Percentiles rank a stretch among this genome's conserved stretches.
phyloP scores from a whole-genome alignment of 768 basidiomycete genomes.

The Russula ochroleuca region DNA sequence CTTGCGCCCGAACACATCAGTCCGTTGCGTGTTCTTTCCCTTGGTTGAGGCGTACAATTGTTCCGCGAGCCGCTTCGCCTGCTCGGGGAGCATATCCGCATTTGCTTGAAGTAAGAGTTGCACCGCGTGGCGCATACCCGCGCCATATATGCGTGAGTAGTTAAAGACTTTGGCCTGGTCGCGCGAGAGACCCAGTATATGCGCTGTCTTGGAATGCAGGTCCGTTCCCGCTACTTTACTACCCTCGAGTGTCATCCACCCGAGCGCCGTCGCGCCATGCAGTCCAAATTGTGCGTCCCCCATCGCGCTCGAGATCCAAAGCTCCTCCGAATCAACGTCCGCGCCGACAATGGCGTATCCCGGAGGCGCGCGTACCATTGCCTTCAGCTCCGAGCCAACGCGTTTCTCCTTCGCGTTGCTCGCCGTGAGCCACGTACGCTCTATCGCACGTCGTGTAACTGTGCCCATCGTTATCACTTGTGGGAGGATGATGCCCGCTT shows the following conservation, averaged over 20 bases:
- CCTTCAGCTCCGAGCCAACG: constrained; percentile 96
- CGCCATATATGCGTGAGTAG: constrained; percentile 98
- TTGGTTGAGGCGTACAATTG: constrained; percentile 91
- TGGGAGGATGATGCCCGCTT: constrained; percentile 90
- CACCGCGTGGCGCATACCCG: constrained; percentile 90
- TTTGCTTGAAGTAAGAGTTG: constrained; percentile 84
- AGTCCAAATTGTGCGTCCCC: constrained; percentile 97
- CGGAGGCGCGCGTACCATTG: constrained; percentile 91
- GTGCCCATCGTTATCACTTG: constrained; percentile 99
- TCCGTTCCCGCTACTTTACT: constrained; percentile 94
- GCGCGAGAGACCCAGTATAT: constrained; percentile 85
- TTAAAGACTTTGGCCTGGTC: constrained; percentile 99
- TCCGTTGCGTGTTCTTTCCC: constrained; percentile 77
- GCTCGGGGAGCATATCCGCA: constrained; percentile 67
- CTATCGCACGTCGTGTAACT: constrained; percentile 94
- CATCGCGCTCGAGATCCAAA: constrained; percentile 99
- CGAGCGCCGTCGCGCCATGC: constrained; percentile 93
- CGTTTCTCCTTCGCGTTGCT: constrained; percentile 97
- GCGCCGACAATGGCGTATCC: constrained; percentile 96
- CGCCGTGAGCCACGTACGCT: constrained; percentile 97
- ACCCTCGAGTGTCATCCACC: constrained; percentile 99
- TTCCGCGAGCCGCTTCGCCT: constrained; percentile 76
- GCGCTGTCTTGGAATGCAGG: constrained; percentile 93
- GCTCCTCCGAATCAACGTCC: constrained; percentile 97
- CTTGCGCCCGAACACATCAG: constrained; percentile 69